Evolutionary conservation across 176 grass and related monocot species (phyloP), one percentile per base, ranked within the genome.

Genomic region (Thinopyrum elongatum): DNA sequence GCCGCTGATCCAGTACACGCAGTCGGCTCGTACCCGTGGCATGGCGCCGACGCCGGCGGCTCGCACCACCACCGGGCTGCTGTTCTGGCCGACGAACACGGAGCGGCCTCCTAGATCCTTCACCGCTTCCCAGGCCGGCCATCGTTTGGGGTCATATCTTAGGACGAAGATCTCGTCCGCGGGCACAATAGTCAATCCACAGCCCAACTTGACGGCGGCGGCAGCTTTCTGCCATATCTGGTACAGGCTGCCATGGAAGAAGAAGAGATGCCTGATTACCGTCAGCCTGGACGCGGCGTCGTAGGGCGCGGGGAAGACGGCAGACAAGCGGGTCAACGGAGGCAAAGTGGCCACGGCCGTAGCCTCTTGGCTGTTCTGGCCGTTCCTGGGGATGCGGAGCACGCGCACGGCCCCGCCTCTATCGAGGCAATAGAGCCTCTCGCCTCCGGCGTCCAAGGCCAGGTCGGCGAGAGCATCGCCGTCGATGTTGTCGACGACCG

Each of bases 381-480:
- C n/a, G n/a, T n/a, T n/a, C n/a, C n/a, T n/a, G n/a, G 68, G 67
- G 81, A 83, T 11, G 55, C 13, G 57, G 10, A 84, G 26, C 6
- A 75, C 82, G 22, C 44, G 55, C 35, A 84, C 83, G 13, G 23
- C 38, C 39, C 83, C 72, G 41, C 2, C 1, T 0, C 0, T 2
- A 0, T 42, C 16, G 71, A 84, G 67, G 67, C 29, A 70, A 33
- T 83, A 60, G 12, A 41, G 7, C 49, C 16, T 53, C 69, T 61
- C 41, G 81, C 68, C 71, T 8, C 3, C 33, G 4, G 35, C 44
- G 39, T 76, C n/a, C 3, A 68, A 82, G 13, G 30, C 79, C 26
- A 88, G 15, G 71, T 88, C 80, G 61, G 12, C 60, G 61, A 87
- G 49, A 19, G 49, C 49, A 7, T 53, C 49, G 49, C 49, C 25